Evolutionary conservation across 306 rosid species (phyloP).

Genomic region (Coriaria nepalensis): DNA sequence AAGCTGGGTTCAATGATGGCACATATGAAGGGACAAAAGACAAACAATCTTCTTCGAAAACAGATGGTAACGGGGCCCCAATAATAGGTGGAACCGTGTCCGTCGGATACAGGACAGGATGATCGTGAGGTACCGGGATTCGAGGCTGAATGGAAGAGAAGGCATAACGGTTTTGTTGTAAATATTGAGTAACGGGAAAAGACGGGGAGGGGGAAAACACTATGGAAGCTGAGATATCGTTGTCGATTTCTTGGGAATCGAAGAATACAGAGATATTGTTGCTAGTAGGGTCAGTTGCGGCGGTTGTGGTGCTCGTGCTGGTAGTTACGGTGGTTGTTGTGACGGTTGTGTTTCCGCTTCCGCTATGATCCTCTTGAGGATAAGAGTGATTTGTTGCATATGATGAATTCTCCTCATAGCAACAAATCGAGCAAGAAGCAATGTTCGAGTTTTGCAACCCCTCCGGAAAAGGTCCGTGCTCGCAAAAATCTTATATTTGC

Average conservation of each 20-base stretch:
- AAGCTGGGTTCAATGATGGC: conserved; percentile 40
- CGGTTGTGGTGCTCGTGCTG: not conserved
- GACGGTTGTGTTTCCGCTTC: conserved; percentile 22
- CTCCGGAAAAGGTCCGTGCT: conserved; percentile 51
- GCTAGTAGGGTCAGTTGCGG: conserved; percentile 16
- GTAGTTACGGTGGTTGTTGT: conserved; percentile 2
- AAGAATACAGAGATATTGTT: conserved; percentile 37
- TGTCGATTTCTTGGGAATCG: conserved; percentile 64
- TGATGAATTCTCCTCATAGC: conserved; percentile 52
- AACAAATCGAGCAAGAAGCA: conserved; percentile 55
- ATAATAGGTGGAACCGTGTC: conserved; percentile 29
- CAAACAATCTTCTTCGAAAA: conserved; percentile 60
- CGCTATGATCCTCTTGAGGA: conserved; percentile 29
- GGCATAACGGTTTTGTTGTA: conserved; percentile 49
- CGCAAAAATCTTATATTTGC: conserved; percentile 48
- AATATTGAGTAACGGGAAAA: conserved; percentile 27
- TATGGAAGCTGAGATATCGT: conserved; percentile 75
- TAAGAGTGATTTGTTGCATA: conserved; percentile 28
- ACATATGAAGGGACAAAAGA: conserved; percentile 57
- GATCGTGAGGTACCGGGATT: conserved; percentile 15
- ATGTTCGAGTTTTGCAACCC: conserved; percentile 54
- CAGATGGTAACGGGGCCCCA: conserved; percentile 30
- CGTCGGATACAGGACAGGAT: conserved; percentile 31
- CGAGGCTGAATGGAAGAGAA: conserved; percentile 38
- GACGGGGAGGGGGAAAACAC: conserved; percentile 56